These are phyloP conservation scores for Candida argentea DNA, from an alignment of 805 yeast genomes.

Conservation along the genomic window DNA sequence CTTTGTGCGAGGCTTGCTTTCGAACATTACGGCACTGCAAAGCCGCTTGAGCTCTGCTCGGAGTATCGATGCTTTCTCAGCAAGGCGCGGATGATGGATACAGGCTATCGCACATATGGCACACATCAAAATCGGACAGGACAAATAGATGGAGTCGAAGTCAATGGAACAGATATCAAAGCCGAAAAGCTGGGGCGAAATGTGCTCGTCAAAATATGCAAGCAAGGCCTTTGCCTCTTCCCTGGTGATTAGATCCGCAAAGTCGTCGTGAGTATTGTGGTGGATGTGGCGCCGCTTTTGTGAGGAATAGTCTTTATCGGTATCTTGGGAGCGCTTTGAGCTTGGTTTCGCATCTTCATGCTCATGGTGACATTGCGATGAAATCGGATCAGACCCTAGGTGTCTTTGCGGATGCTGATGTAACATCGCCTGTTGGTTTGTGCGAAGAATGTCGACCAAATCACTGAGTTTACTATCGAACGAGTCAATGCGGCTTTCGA, in stretches of 20 bases:
- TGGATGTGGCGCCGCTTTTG: background rate
- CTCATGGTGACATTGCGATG: too few relatives aligned
- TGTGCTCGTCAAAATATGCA: conserved; percentile 40
- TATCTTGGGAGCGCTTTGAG: conserved; percentile 1
- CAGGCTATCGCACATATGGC: conserved; percentile 56
- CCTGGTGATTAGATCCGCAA: conserved; percentile 25
- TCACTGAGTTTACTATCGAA: conserved; percentile 30
- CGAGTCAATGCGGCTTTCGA: conserved; percentile 24
- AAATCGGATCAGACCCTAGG: too few relatives aligned
- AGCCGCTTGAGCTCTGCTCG: conserved; percentile 21
- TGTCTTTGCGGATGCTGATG: conserved; percentile 6
- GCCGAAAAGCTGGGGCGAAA: conserved; percentile 58
- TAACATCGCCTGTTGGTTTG: conserved; percentile 19
- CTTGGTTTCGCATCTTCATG: background rate
- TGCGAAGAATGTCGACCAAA: conserved; percentile 23
- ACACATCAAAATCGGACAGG: conserved; percentile 48
- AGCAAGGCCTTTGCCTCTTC: conserved; percentile 40
- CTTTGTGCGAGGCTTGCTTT: conserved; percentile 32
- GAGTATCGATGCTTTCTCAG: conserved; percentile 17
- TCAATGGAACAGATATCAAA: conserved; percentile 44
- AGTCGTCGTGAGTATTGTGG: conserved; percentile 15
- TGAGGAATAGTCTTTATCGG: background rate
- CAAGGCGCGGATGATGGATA: conserved; percentile 42
- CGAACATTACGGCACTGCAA: conserved; percentile 23
- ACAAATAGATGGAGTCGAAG: conserved; percentile 40